Conservation (phyloP, 1,284 basidiomycete species). For the Flammula alnicola region DNA sequence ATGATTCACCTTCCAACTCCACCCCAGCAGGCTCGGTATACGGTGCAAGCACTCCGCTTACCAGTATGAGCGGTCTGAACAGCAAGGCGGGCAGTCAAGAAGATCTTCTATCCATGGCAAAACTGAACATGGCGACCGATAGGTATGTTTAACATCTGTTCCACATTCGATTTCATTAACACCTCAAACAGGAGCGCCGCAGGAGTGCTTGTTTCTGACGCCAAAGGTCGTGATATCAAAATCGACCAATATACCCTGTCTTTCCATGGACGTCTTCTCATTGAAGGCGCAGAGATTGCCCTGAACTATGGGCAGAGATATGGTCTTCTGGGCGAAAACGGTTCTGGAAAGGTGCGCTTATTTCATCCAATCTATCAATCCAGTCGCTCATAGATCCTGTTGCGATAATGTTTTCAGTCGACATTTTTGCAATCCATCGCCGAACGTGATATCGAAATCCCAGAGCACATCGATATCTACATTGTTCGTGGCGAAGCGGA, state of each 20-base stretch:
- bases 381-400: too few relatives aligned
- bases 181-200: constrained; percentile 84
- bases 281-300: constrained; percentile 72
- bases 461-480: constrained; percentile 97
- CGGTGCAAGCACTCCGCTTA: constrained; percentile 78
- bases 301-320: constrained; percentile 67
- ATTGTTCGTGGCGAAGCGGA: constrained; percentile 96
- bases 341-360: constrained; percentile 88
- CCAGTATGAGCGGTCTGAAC: constrained; percentile 73
- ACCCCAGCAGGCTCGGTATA: constrained; percentile 71
- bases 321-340: constrained; percentile 96
- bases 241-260: constrained; percentile 96
- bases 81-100: constrained; percentile 80
- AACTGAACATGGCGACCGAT: constrained; percentile 86
- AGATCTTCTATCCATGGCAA: constrained; percentile 83
- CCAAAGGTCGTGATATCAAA: constrained; percentile 95
- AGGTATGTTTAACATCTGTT: constrained; percentile 62
- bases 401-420: too few relatives aligned
- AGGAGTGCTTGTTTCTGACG: constrained; percentile 93
- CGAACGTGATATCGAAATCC: constrained; percentile 93
- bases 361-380: neutral
- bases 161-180: too few relatives aligned
- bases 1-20: constrained; percentile 56
- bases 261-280: constrained; percentile 94
- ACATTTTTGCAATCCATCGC: constrained; percentile 80